A percentile compares a stretch with the other conserved stretches of the same genome.
Evolutionary conservation across 2,329 filamentous ascomycete species (phyloP).

Genomic region (Septoria petroselini): DNA sequence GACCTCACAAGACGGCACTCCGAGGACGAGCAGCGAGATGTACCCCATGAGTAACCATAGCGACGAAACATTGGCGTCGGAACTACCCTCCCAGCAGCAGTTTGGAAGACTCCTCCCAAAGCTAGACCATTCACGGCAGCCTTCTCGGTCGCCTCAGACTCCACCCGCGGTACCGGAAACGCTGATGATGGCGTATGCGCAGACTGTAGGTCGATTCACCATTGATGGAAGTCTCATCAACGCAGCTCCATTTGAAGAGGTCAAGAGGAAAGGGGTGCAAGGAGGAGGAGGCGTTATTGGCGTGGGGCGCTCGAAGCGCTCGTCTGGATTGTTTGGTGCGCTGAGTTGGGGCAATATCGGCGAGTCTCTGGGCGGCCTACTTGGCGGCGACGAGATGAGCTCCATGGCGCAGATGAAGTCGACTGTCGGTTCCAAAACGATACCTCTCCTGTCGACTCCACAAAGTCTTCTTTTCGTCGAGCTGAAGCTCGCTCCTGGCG

Average conservation of each 20-base stretch:
- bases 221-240: conserved; percentile 90
- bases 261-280: conserved; percentile 91
- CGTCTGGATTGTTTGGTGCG: conserved; percentile 75
- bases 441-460: conserved; percentile 89
- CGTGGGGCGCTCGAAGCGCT: conserved; percentile 68
- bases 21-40: conserved; percentile 88
- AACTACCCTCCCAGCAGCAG: conserved; percentile 59
- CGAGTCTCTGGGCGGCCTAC: conserved; percentile 79
- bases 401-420: conserved; percentile 95
- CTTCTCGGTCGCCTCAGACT: conserved; percentile 40
- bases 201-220: conserved; percentile 87
- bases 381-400: conserved; percentile 84
- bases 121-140: conserved; percentile 40
- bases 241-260: conserved; percentile 85
- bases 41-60: conserved; percentile 95
- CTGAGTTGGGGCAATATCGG: conserved; percentile 87
- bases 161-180: conserved; percentile 63
- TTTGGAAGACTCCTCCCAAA: conserved; percentile 53
- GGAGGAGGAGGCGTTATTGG: conserved; percentile 79
- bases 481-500: conserved; percentile 77
- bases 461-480: conserved; percentile 97
- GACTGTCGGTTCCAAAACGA: conserved; percentile 76
- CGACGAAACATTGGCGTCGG: conserved; percentile 85
- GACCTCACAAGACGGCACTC: conserved; percentile 72
- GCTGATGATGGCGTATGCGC: conserved; percentile 96